Conservation (phyloP, 148 eudicot species). For the Amaranthus palmeri region DNA sequence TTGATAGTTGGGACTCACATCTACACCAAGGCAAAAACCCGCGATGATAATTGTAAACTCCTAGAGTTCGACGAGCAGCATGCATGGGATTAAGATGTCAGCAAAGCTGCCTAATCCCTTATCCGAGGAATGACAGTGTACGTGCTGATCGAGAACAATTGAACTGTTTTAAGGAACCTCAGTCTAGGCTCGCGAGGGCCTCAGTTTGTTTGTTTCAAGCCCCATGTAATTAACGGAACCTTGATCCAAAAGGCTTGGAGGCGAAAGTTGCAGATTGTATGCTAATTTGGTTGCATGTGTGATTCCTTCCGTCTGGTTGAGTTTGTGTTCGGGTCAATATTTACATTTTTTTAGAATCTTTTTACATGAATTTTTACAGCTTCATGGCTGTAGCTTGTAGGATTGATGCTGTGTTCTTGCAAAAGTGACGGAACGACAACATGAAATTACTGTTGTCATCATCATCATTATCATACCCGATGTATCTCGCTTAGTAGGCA, state of each 20-base stretch:
- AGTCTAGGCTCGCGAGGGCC: background rate
- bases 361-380: too few relatives aligned
- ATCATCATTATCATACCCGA: too few relatives aligned
- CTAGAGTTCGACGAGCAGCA: background rate
- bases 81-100: background rate
- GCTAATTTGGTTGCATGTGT: conserved; percentile 10
- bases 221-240: background rate
- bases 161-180: background rate
- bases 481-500: too few relatives aligned
- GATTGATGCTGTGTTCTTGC: too few relatives aligned
- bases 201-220: background rate
- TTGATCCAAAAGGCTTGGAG: background rate
- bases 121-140: background rate
- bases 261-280: background rate
- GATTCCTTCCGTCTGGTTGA: background rate
- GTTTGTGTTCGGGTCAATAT: background rate
- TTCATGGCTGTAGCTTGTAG: too few relatives aligned
- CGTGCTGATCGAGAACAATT: background rate
- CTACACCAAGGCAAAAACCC: background rate
- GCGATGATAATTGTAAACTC: background rate
- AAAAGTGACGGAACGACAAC: too few relatives aligned
- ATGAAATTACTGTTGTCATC: too few relatives aligned
- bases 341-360: too few relatives aligned
- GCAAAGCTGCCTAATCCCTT: background rate
- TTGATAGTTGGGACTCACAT: background rate